Percentiles rank a stretch among this genome's conserved stretches.
Evolutionary conservation across 2,329 filamentous ascomycete species (phyloP).

Genomic region (Dendryphion nanum): DNA sequence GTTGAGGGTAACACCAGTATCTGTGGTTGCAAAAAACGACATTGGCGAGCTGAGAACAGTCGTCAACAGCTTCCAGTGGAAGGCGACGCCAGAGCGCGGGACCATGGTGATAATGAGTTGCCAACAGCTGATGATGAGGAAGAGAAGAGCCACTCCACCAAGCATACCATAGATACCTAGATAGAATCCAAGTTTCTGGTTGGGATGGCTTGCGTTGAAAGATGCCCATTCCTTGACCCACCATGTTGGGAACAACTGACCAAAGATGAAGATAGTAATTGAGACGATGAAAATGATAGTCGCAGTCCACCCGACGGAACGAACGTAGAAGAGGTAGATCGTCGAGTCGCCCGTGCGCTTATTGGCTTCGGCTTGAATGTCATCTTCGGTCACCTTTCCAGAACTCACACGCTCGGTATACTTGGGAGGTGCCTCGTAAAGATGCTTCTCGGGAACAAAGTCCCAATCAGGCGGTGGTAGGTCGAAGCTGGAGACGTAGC

Average conservation of each 20-base stretch:
- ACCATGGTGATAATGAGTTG: conserved; percentile 56
- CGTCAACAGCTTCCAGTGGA: conserved; percentile 49
- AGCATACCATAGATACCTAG: conserved; percentile 33
- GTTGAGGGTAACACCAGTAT: conserved; percentile 48
- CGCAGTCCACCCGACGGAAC: conserved; percentile 28
- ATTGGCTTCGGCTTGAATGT: conserved; percentile 30
- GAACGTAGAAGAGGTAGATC: conserved; percentile 35
- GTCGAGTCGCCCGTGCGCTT: conserved; percentile 31
- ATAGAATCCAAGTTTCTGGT: conserved; percentile 34
- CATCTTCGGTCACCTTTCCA: conserved; percentile 25
- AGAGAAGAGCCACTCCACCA: conserved; percentile 24
- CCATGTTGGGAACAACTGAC: conserved; percentile 35
- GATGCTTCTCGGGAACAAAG: conserved; percentile 26
- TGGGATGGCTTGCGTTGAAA: conserved; percentile 40
- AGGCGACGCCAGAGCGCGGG: conserved; percentile 50
- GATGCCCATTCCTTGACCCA: conserved; percentile 53
- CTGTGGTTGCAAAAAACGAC: conserved; percentile 45
- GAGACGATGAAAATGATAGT: conserved; percentile 30
- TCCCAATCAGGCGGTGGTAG: conserved; percentile 30
- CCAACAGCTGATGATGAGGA: conserved; percentile 32
- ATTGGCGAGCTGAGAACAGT: conserved; percentile 48
- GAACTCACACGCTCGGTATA: conserved; percentile 23
- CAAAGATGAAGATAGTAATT: conserved; percentile 35
- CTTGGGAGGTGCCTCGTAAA: conserved; percentile 29
- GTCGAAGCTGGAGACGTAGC: conserved; percentile 37